Percentiles rank a stretch among this genome's conserved stretches.
These are phyloP conservation scores for Cyberlindnera mycetangii DNA, from an alignment of 805 yeast species.

Conservation along the genomic window DNA sequence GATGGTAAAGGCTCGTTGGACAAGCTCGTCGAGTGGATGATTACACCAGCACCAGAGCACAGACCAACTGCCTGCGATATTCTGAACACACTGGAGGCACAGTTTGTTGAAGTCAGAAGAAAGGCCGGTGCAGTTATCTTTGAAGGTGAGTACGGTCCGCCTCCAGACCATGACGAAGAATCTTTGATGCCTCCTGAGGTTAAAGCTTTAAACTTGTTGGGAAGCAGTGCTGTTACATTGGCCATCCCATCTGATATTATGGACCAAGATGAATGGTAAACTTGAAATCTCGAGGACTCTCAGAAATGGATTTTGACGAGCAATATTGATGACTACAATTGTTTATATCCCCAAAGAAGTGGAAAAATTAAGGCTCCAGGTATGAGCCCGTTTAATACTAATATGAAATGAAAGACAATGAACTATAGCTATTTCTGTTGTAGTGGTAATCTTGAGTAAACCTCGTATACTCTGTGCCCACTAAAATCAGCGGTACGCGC, in stretches of 20 bases:
- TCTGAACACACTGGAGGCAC: constrained; percentile 69
- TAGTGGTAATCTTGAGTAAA: neutral
- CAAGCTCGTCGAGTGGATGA: constrained; percentile 81
- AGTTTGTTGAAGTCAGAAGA: constrained; percentile 72
- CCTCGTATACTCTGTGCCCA: neutral
- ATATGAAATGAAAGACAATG: constrained; percentile 12
- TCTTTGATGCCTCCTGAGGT: constrained; percentile 20
- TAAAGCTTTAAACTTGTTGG: constrained; percentile 22
- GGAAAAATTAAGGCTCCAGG: neutral
- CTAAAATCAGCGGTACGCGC: neutral
- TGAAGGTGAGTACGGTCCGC: constrained; percentile 94
- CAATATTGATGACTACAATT: neutral
- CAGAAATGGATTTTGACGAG: neutral
- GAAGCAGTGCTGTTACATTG: constrained; percentile 13
- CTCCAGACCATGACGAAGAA: constrained; percentile 42
- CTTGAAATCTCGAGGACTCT: neutral
- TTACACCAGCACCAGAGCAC: constrained; percentile 73
- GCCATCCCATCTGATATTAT: constrained; percentile 22
- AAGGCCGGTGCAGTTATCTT: constrained; percentile 92
- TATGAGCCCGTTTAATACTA: neutral
- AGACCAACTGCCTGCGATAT: constrained; percentile 80
- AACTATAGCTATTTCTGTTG: neutral
- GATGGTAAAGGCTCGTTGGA: constrained; percentile 75
- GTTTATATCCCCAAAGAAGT: neutral
- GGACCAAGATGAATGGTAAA: constrained; percentile 25